Evolutionary conservation across 2,329 filamentous ascomycete genomes (phyloP), one percentile per base, ranked within the genome.

Genomic region (Aspergillus sp.): DNA sequence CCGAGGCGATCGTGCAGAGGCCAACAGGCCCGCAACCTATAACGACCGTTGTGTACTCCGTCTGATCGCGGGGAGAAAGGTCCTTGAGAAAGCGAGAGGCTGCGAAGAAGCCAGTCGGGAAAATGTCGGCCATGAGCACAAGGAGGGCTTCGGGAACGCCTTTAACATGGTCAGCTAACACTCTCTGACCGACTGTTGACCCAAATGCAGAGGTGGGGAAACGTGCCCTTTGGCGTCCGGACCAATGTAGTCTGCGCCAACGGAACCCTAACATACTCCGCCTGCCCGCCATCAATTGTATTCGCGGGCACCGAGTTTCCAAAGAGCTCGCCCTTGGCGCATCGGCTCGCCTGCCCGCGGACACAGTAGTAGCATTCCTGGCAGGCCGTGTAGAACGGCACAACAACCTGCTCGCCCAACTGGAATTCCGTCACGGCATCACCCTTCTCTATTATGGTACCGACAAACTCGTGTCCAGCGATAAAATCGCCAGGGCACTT

Each of bases 1-100:
- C 45, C 3, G n/a, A 22, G 7, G 45, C 82, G 50, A 94, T 80
- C n/a, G 92, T 91, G 73, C 93, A 96, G 5, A 96, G 82, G 0
- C 92, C 92, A 1, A 96, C 89, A 0, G 89, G 89, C 0, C 93
- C 93, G 70, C 92, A 95, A 2, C 93, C 92, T 60, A 96, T 85
- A 15, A 95, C 81, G 1, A 94, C 89, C 0, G 91, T 87, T 0
- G 65, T 69, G 46, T 64, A 68, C 5, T 66, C 57, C 9, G 57
- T 47, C 6, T 66, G 83, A 45, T 86, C 81, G 58, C 85, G 81
- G 19, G 71, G 61, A 6, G 76, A 77, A 41, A 90, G 80, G 69
- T 87, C 77, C 53, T 84, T 83, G 72, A 95, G 89, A 2, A 87
- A 92, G 69, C 91, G 93, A 55, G 84, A 83, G 1, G 90, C 90